Evolutionary conservation across 768 basidiomycete species (phyloP), one percentile per base, ranked within the genome.

Genomic region (Kwoniella pini): DNA sequence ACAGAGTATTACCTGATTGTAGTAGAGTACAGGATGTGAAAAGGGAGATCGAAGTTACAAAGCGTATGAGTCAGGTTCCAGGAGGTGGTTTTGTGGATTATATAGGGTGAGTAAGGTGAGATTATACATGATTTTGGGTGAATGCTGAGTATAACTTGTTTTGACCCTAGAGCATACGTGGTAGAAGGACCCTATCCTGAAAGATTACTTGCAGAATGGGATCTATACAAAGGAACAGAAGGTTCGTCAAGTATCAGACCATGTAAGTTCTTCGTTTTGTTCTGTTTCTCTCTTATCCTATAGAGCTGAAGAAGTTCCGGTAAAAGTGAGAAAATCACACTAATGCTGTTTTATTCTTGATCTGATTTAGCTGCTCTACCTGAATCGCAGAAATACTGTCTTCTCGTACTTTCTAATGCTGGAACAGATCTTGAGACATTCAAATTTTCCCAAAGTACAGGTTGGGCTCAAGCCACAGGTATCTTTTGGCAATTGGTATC

Each of bases 401-500:
- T 99, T 68, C 88, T 99, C 58, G 86, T 96, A 17, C 82, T 98
- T 49, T 87, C 89, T 0, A 89, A 98, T 71, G 91, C 88, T 21
- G 96, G 96, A 0, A 84, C 85, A 2, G 96, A 98, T 77, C 82
- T 99, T 30, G 96, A 99, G 76, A 83, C 87, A 4, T 94, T 88
- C 79, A 82, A 81, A 15, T 93, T 97, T 76, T 58, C 68, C 21
- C 63, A 61, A 22, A 38, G 55, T 2, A 50, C 33, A 4, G 88
- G 83, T 4, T 98, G 95, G 95, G 82, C 82, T 24, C 88, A 97
- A 77, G 92, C 94, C 6, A 87, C 85, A 65, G 88, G 87, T 58
- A 78, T 98, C 24, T 91, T 97, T 77, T 93, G 90, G 89, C 94
- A 96, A 79, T 88, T 95, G 4, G 83, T 86, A 0, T 85, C 85